A percentile compares a stretch with the other conserved stretches of the same genome.
Evolutionary conservation across 2,329 filamentous ascomycete genomes (phyloP).

Genomic region (Samsoniella hepiali): DNA sequence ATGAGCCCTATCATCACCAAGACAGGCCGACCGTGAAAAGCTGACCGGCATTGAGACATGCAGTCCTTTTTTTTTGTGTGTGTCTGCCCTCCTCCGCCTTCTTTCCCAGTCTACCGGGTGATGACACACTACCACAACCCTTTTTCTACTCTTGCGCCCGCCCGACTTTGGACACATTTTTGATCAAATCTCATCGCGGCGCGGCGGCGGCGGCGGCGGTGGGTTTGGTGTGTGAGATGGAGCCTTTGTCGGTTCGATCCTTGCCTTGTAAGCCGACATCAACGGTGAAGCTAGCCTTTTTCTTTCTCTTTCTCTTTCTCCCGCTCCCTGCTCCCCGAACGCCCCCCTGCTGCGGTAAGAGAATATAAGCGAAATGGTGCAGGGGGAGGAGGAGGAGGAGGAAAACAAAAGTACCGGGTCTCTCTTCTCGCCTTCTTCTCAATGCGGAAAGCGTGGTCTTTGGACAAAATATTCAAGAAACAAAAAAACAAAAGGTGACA

Average conservation of each 20-base stretch:
- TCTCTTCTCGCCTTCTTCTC: too few relatives aligned
- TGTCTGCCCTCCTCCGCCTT: not conserved
- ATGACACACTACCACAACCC: not conserved
- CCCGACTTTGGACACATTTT: not conserved
- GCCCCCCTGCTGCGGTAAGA: not conserved
- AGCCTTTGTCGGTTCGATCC: not conserved
- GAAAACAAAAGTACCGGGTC: too few relatives aligned
- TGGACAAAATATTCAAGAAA: too few relatives aligned
- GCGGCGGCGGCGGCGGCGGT: not conserved
- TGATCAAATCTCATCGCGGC: not conserved
- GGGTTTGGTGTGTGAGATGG: not conserved
- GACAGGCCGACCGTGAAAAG: not conserved
- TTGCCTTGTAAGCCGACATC: not conserved
- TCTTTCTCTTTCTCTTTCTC: too few relatives aligned
- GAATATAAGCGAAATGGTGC: not conserved
- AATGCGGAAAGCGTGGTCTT: too few relatives aligned
- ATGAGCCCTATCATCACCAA: not conserved
- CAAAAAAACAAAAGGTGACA: too few relatives aligned
- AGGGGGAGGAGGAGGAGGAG: too few relatives aligned
- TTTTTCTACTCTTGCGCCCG: not conserved
- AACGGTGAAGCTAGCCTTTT: not conserved
- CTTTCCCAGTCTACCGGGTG: not conserved
- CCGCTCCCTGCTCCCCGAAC: too few relatives aligned
- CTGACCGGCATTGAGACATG: constrained; percentile 11
- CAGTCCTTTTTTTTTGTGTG: not conserved